Evolutionary conservation across 768 basidiomycete species (phyloP).

Genomic region (Termitomyces sp.): DNA sequence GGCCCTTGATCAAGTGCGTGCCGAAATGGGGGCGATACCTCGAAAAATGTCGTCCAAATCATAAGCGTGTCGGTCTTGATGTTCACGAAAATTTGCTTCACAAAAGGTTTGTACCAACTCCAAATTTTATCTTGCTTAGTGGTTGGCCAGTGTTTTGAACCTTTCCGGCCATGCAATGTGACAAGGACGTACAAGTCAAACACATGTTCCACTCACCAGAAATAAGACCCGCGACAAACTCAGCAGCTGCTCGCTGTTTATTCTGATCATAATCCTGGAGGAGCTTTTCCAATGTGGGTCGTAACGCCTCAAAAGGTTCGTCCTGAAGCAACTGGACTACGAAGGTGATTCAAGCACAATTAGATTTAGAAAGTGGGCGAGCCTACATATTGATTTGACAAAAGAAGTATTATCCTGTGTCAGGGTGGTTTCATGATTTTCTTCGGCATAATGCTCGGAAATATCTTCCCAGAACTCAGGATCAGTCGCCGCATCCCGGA

Average conservation of each 20-base stretch:
- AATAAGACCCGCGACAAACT: conserved; percentile 71
- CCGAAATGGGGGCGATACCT: conserved; percentile 34
- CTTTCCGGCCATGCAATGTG: conserved; percentile 26
- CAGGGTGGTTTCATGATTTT: conserved; percentile 62
- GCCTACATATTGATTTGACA: conserved; percentile 71
- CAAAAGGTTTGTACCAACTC: conserved; percentile 72
- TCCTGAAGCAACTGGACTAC: conserved; percentile 76
- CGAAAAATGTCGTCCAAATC: conserved; percentile 76
- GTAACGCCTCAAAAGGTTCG: conserved; percentile 57
- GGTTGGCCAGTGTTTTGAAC: conserved; percentile 83
- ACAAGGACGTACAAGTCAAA: background rate
- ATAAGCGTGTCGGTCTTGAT: conserved; percentile 78
- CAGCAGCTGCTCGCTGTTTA: conserved; percentile 84
- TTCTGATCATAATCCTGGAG: conserved; percentile 71
- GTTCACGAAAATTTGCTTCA: conserved; percentile 60
- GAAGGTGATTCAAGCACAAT: conserved; percentile 5
- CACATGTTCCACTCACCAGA: conserved; percentile 33
- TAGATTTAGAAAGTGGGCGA: background rate
- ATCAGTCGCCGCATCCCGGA: conserved; percentile 42
- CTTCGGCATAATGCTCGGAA: conserved; percentile 67
- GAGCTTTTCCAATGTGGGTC: conserved; percentile 56
- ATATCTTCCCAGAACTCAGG: conserved; percentile 64
- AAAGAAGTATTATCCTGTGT: conserved; percentile 65
- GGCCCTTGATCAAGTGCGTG: background rate
- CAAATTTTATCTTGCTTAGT: conserved; percentile 64